phyloP scores from a whole-genome alignment of 441 rosid genomes.

The Bruguiera hainesii region DNA sequence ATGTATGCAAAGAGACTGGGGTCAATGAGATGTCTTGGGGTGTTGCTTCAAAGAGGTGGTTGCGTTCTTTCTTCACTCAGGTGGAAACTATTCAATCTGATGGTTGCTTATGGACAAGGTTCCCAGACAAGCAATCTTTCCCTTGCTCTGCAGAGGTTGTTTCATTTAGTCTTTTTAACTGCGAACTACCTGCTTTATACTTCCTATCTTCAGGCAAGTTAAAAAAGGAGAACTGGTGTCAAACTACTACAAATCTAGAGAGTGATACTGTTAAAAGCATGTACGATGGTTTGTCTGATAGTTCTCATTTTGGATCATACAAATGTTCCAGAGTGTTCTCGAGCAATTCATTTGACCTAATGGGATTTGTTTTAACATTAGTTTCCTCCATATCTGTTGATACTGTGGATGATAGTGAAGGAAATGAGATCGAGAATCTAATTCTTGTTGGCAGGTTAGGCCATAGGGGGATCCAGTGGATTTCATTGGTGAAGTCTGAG shows the following conservation, averaged over 20 bases:
- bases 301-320: slow-evolving; percentile 39
- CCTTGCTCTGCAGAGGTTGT: slow-evolving; percentile 80
- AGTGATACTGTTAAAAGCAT: slow-evolving; percentile 28
- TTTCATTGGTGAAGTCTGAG: slow-evolving; percentile 62
- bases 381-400: slow-evolving; percentile 34
- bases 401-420: slow-evolving; percentile 34
- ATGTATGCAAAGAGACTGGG: slow-evolving; percentile 23
- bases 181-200: slow-evolving; percentile 38
- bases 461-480: slow-evolving; percentile 76
- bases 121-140: slow-evolving; percentile 66
- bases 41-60: slow-evolving; percentile 64
- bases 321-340: slow-evolving; percentile 79
- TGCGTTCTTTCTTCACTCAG: slow-evolving; percentile 63
- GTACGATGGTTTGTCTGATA: slow-evolving; percentile 27
- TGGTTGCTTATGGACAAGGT: slow-evolving; percentile 62
- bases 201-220: slow-evolving; percentile 34
- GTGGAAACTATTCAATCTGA: slow-evolving; percentile 58
- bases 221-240: slow-evolving; percentile 25
- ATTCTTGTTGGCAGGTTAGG: slow-evolving; percentile 64
- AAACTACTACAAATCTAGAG: slow-evolving; percentile 28
- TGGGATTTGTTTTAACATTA: slow-evolving; percentile 73
- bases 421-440: slow-evolving; percentile 35
- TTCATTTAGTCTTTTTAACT: slow-evolving; percentile 67
- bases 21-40: slow-evolving; percentile 30
- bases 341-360: slow-evolving; percentile 60